Evolutionary conservation across 768 basidiomycete species (phyloP).

Genomic region (Agaricus blazei): DNA sequence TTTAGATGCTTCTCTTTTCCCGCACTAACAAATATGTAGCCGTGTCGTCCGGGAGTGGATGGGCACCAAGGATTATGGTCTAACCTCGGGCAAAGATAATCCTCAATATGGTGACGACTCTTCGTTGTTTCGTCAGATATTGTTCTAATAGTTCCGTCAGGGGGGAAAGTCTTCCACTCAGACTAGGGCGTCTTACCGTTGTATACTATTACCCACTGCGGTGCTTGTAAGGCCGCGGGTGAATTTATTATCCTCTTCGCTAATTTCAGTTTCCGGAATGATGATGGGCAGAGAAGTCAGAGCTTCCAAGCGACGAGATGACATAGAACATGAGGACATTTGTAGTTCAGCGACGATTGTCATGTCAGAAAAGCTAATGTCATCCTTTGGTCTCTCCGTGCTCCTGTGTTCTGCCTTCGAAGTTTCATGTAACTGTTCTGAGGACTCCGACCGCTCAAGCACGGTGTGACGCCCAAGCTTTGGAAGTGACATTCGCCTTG

Average conservation of each 20-base stretch:
- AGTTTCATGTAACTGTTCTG: not conserved
- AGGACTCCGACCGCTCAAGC: not conserved
- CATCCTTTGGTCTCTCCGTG: not conserved
- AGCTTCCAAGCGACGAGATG: slow-evolving; percentile 17
- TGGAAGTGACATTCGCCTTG: not conserved
- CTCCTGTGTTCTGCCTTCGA: not conserved
- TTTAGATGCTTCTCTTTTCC: slow-evolving; percentile 41
- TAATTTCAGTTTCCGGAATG: slow-evolving; percentile 17
- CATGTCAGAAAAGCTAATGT: slow-evolving; percentile 1
- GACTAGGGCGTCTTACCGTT: slow-evolving; percentile 26
- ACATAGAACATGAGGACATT: slow-evolving; percentile 2
- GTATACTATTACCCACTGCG: slow-evolving; percentile 33
- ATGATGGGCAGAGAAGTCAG: slow-evolving; percentile 21
- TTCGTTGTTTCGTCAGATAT: slow-evolving; percentile 22
- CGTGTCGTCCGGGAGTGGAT: slow-evolving; percentile 40
- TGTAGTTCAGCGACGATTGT: slow-evolving; percentile 8
- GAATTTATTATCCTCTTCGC: slow-evolving; percentile 26
- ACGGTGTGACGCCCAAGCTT: not conserved
- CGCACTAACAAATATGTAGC: slow-evolving; percentile 53
- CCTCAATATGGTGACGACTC: slow-evolving; percentile 23
- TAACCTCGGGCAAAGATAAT: slow-evolving; percentile 45
- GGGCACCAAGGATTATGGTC: slow-evolving; percentile 55
- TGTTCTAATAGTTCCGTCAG: slow-evolving; percentile 16
- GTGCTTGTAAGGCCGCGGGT: slow-evolving; percentile 31
- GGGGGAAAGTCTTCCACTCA: not conserved